Evolutionary conservation across 768 basidiomycete genomes (phyloP), one percentile per base, ranked within the genome.

Genomic region (Pleurotus eryngii): DNA sequence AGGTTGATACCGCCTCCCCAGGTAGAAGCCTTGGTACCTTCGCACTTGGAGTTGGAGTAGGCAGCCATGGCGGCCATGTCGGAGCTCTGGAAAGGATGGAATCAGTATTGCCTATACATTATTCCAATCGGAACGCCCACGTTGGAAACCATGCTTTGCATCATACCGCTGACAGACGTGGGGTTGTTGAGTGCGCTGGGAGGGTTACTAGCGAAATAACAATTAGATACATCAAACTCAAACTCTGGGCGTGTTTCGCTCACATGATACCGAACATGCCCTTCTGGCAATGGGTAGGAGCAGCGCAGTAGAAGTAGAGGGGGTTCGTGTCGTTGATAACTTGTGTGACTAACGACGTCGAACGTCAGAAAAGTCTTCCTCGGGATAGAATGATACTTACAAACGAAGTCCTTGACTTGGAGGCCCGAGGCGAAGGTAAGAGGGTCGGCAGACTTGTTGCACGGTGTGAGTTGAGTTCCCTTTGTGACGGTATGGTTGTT

Each of bases 181-280:
- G 76, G 68, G 55, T 77, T 63, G 46, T 69, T 74, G 55, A 73
- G 67, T 27, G 75, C 78, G 68, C 75, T 83, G 24, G 81, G 76
- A 15, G 85, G 82, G 75, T 89, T 87, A 64, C 81, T 81, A 43
- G 18, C 42, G 17, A 26, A 3, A 35, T 11, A 35, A 35, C 4
- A 9, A 9, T 35, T 11, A 35, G 30, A 9, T 35, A 5, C 24
- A 26, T 26, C 24, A 26, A 26, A 26, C 24, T 26, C 5, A 26
- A 26, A 4, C 24, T 26, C 24, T 26, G 24, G 24, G 5, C 5
- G 24, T 27, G 39, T 18, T 1, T 15, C 17, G 67, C 73, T 58
- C 65, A 82, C 81, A 89, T 84, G 73, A 88, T 80, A 73, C 88
- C 89, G 68, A 90, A 92, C 89, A 92, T 92, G 64, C 90, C 91